These are phyloP conservation scores for Penicillium sclerotiorum DNA, from an alignment of 2,329 filamentous ascomycete species.

Conservation along the genomic window DNA sequence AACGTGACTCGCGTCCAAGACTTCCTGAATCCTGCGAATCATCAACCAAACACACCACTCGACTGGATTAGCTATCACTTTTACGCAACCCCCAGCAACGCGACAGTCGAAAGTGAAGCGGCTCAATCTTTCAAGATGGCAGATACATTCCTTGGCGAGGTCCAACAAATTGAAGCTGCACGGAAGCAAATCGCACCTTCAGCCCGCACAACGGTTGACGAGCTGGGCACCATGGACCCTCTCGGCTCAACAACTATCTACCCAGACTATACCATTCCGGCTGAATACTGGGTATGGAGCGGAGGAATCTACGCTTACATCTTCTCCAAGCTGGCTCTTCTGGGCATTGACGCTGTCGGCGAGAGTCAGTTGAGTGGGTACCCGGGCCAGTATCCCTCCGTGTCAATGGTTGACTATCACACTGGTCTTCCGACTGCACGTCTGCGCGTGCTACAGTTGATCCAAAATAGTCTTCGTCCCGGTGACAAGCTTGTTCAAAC, in stretches of 20 bases:
- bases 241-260: slow-evolving; percentile 5
- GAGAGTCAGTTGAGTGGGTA: slow-evolving; percentile 11
- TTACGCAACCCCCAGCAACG: slow-evolving; percentile 4
- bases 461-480: neutral
- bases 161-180: slow-evolving; percentile 1
- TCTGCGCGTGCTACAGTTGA: slow-evolving; percentile 6
- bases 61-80: slow-evolving; percentile 15
- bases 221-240: slow-evolving; percentile 9
- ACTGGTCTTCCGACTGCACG: slow-evolving; percentile 7
- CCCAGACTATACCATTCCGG: slow-evolving; percentile 3
- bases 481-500: slow-evolving; percentile 7
- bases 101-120: slow-evolving; percentile 1
- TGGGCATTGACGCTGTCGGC: slow-evolving; percentile 6
- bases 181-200: slow-evolving; percentile 5
- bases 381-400: slow-evolving; percentile 11
- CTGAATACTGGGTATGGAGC: slow-evolving; percentile 9
- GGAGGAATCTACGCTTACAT: slow-evolving; percentile 8
- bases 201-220: slow-evolving; percentile 3
- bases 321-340: slow-evolving; percentile 3
- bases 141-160: slow-evolving; percentile 5
- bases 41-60: slow-evolving; percentile 5
- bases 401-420: slow-evolving; percentile 7
- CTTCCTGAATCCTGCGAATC: slow-evolving; percentile 7
- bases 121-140: slow-evolving; percentile 5
- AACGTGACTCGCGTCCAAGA: slow-evolving; percentile 8